Percentiles rank a stretch among this genome's conserved stretches.
phyloP scores from a whole-genome alignment of 2,329 filamentous ascomycete species.

The Bimuria novae-zelandiae region DNA sequence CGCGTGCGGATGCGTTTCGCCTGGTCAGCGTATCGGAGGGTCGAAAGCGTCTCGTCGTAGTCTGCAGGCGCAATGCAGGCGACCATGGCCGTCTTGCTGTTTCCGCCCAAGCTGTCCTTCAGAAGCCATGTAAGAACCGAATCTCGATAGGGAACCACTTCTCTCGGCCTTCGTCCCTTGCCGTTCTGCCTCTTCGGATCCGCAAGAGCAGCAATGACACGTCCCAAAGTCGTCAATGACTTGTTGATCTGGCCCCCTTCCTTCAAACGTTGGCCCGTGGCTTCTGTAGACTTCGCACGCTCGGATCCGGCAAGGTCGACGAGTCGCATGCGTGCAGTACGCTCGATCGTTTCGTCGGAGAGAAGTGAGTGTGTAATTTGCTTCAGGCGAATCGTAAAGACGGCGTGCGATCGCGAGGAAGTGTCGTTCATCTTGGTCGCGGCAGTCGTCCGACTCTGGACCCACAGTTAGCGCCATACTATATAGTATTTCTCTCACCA shows the following conservation, averaged over 20 bases:
- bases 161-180: constrained; percentile 50
- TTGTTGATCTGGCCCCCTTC: constrained; percentile 99
- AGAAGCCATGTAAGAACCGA: constrained; percentile 83
- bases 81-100: constrained; percentile 99
- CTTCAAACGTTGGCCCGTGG: constrained; percentile 84
- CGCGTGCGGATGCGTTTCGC: constrained; percentile 96
- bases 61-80: constrained; percentile 94
- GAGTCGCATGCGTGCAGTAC: constrained; percentile 88
- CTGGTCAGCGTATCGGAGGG: constrained; percentile 94
- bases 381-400: constrained; percentile 97
- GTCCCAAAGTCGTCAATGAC: constrained; percentile 90
- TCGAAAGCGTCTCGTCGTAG: constrained; percentile 96
- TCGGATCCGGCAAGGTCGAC: constrained; percentile 96
- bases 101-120: constrained; percentile 93
- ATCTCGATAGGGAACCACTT: constrained; percentile 90
- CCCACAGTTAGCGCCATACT: constrained; percentile 9
- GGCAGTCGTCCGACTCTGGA: constrained; percentile 76
- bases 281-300: constrained; percentile 92
- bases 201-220: constrained; percentile 89
- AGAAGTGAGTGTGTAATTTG: constrained; percentile 97
- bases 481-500: background rate
- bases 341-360: constrained; percentile 96
- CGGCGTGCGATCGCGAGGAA: constrained; percentile 91
- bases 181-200: constrained; percentile 62
- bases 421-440: constrained; percentile 99